Conservation (phyloP, 768 basidiomycete genomes). For the Mycena indigotica region DNA sequence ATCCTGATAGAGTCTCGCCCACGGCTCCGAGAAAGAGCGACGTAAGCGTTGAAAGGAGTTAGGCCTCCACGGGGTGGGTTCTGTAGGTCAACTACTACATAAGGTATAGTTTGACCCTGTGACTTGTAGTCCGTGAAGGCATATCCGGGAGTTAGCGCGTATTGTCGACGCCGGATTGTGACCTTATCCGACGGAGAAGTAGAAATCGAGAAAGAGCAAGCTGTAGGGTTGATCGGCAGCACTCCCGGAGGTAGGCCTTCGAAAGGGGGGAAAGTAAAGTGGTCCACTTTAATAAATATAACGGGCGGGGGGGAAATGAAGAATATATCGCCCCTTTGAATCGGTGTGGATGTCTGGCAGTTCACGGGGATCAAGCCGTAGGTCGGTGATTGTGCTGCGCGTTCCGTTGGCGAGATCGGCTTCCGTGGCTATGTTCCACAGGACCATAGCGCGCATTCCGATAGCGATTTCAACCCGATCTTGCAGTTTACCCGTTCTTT, state of each 20-base stretch:
- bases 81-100: neutral
- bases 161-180: neutral
- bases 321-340: neutral
- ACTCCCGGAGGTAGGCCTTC: too few species aligned
- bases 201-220: neutral
- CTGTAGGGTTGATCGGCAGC: neutral
- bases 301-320: neutral
- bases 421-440: slow-evolving; percentile 3
- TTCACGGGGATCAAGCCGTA: slow-evolving; percentile 21
- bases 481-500: slow-evolving; percentile 14
- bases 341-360: neutral
- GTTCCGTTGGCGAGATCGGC: slow-evolving; percentile 25
- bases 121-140: neutral
- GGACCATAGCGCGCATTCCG: slow-evolving; percentile 37
- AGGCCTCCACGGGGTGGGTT: neutral
- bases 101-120: neutral
- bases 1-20: neutral
- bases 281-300: too few species aligned
- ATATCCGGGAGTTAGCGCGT: too few species aligned
- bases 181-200: neutral
- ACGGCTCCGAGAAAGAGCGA: too few species aligned
- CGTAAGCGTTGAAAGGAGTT: neutral
- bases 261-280: too few species aligned
- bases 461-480: slow-evolving; percentile 26
- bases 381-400: slow-evolving; percentile 25